These are phyloP conservation scores for Hymenoscyphus linearis DNA, from an alignment of 2,329 filamentous ascomycete species.

Conservation along the genomic window DNA sequence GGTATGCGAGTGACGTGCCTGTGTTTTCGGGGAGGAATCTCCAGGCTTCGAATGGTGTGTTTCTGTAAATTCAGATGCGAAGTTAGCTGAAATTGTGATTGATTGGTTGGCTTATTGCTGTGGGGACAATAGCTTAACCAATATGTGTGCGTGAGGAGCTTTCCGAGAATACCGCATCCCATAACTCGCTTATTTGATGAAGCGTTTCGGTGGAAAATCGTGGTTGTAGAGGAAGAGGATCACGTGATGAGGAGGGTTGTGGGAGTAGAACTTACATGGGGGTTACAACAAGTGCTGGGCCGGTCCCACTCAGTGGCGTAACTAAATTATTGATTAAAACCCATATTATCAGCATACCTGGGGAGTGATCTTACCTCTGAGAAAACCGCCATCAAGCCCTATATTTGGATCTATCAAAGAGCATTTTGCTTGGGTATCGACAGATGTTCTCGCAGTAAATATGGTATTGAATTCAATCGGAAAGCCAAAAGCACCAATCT, in stretches of 20 bases:
- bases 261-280: conserved; percentile 27
- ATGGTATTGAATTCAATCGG: conserved; percentile 59
- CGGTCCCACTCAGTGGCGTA: conserved; percentile 46
- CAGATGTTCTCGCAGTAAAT: conserved; percentile 45
- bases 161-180: no score
- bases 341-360: no score
- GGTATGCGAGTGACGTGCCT: conserved; percentile 39
- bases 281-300: conserved; percentile 49
- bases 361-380: conserved; percentile 32
- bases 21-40: conserved; percentile 44
- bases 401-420: conserved; percentile 55
- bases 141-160: no score
- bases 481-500: conserved; percentile 53
- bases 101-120: no score
- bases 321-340: conserved; percentile 26
- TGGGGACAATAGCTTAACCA: no score
- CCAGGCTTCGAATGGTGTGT: conserved; percentile 47
- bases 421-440: conserved; percentile 45
- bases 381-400: conserved; percentile 53
- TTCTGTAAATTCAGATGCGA: neutral
- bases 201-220: no score
- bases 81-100: no score
- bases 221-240: no score
- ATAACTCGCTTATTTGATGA: no score
- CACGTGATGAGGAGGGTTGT: no score